Conservation (phyloP, 2,329 filamentous ascomycete species). For the Colletotrichum incanum region DNA sequence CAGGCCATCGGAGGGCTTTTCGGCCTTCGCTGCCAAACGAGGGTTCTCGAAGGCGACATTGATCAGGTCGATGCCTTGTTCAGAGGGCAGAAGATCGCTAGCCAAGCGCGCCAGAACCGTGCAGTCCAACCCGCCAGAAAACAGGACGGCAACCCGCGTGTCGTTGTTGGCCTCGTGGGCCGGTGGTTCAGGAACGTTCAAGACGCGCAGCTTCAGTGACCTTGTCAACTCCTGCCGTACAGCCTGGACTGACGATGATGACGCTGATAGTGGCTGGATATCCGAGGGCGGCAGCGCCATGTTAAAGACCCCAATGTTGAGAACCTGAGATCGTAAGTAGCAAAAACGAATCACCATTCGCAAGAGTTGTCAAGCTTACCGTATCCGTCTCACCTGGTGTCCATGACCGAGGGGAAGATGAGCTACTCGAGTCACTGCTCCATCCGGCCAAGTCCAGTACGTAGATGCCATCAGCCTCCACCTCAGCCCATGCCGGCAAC, state of each 20-base stretch:
- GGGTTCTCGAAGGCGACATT: constrained; percentile 99
- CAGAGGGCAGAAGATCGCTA: constrained; percentile 80
- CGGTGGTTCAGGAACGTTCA: constrained; percentile 75
- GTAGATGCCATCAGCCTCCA: constrained; percentile 88
- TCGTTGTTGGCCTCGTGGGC: constrained; percentile 50
- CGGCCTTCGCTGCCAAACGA: constrained; percentile 71
- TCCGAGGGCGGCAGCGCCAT: constrained; percentile 58
- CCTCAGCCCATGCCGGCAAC: constrained; percentile 77
- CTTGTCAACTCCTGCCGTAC: constrained; percentile 70
- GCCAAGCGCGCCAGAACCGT: constrained; percentile 86
- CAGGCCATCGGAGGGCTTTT: constrained; percentile 47
- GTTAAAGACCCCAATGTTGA: constrained; percentile 70
- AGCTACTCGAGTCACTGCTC: neutral
- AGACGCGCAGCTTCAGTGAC: constrained; percentile 76
- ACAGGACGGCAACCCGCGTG: constrained; percentile 82
- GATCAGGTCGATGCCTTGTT: constrained; percentile 85
- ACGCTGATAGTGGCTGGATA: constrained; percentile 40
- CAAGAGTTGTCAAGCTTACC: constrained; percentile 59
- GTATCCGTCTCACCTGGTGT: constrained; percentile 52
- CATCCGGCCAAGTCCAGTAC: constrained; percentile 68
- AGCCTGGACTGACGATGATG: constrained; percentile 65
- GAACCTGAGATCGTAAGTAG: constrained; percentile 66
- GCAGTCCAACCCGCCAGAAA: constrained; percentile 96
- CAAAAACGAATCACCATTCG: constrained; percentile 46
- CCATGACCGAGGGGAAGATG: constrained; percentile 49